phyloP scores from a whole-genome alignment of 2,329 filamentous ascomycete genomes.

The Calonectria fujianensis region DNA sequence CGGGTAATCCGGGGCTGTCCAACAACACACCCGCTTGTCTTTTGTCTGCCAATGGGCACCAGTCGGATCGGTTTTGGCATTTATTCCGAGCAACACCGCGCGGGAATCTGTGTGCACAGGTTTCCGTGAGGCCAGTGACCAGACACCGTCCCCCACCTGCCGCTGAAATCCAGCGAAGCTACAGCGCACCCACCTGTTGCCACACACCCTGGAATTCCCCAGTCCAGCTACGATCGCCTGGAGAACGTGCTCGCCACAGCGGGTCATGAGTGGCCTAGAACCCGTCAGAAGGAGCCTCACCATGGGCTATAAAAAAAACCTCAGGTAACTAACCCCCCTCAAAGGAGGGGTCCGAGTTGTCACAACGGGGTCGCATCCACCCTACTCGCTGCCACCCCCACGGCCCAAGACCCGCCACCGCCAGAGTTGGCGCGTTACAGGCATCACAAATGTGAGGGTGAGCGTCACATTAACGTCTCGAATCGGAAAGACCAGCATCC shows the following conservation, averaged over 20 bases:
- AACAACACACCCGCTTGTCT: background rate
- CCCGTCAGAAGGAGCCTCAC: conserved; percentile 7
- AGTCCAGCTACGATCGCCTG: conserved; percentile 5
- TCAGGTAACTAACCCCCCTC: conserved; percentile 22
- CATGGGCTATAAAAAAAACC: conserved; percentile 7
- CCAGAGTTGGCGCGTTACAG: conserved; percentile 5
- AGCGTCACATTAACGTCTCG: background rate
- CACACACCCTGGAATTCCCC: conserved; percentile 22
- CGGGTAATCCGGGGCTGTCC: conserved; percentile 17
- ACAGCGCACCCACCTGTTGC: conserved; percentile 21
- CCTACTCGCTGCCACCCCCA: background rate
- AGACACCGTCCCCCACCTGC: background rate
- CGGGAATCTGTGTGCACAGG: background rate
- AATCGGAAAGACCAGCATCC: background rate
- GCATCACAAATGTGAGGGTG: conserved; percentile 4
- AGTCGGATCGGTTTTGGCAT: conserved; percentile 4
- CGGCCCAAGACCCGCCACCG: background rate
- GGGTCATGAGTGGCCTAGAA: conserved; percentile 12
- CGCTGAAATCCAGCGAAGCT: conserved; percentile 36
- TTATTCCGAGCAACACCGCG: background rate
- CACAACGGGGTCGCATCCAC: background rate
- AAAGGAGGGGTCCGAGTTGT: conserved; percentile 29
- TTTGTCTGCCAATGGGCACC: conserved; percentile 9
- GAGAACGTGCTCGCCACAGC: conserved; percentile 27
- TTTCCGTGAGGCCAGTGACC: background rate